Evolutionary conservation across 2,329 filamentous ascomycete genomes (phyloP).

Genomic region (Decorospora gaudefroyi): DNA sequence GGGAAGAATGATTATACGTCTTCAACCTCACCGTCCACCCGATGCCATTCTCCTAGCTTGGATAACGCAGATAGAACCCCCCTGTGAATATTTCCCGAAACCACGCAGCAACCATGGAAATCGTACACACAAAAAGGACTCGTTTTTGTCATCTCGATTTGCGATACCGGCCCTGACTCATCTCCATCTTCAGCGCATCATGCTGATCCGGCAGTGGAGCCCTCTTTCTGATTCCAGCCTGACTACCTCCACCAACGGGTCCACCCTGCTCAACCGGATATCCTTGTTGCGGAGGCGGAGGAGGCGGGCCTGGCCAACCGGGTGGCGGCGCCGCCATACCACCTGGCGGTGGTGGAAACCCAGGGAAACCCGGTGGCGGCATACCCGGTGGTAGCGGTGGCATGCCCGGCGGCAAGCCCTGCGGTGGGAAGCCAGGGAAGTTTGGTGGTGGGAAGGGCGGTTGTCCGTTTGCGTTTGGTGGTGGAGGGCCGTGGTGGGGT

Average conservation of each 20-base stretch:
- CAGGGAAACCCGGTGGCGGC: constrained; percentile 31
- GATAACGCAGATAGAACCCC: too few species aligned
- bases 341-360: constrained; percentile 23
- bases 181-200: constrained; percentile 78
- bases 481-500: constrained; percentile 32
- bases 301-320: constrained; percentile 12
- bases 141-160: constrained; percentile 29
- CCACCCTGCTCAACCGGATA: constrained; percentile 35
- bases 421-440: constrained; percentile 33
- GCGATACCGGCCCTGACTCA: constrained; percentile 61
- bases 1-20: too few species aligned
- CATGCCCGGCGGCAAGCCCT: constrained; percentile 27
- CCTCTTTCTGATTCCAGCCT: constrained; percentile 47
- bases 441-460: constrained; percentile 36
- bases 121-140: too few species aligned
- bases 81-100: too few species aligned
- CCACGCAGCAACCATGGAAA: too few species aligned
- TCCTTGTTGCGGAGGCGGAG: constrained; percentile 33
- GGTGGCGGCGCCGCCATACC: constrained; percentile 21
- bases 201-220: constrained; percentile 81
- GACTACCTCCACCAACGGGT: constrained; percentile 23
- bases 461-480: constrained; percentile 22
- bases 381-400: constrained; percentile 29
- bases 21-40: too few species aligned
- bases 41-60: too few species aligned